Evolutionary conservation across 2,329 filamentous ascomycete species (phyloP).

Genomic region (Cordyceps militaris): DNA sequence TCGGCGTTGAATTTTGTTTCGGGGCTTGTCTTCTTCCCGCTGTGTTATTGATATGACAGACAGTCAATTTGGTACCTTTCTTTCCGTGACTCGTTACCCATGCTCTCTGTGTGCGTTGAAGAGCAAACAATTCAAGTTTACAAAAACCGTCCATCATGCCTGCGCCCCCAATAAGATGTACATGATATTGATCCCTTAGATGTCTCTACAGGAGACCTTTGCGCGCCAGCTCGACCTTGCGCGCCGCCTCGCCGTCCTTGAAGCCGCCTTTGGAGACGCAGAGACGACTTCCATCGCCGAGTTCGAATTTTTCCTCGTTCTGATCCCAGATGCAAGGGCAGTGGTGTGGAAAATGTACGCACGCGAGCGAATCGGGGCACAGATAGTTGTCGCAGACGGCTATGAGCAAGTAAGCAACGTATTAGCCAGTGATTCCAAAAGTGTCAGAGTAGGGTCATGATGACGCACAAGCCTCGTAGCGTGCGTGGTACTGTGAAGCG

Average conservation of each 20-base stretch:
- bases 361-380: conserved; percentile 88
- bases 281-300: conserved; percentile 63
- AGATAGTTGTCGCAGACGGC: conserved; percentile 91
- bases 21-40: background rate
- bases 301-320: conserved; percentile 71
- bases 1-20: background rate
- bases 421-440: background rate
- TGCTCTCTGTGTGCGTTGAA: background rate
- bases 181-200: background rate
- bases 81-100: background rate
- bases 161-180: background rate
- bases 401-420: conserved; percentile 24
- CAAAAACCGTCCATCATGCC: conserved; percentile 8
- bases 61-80: background rate
- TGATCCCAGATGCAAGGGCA: conserved; percentile 82
- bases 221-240: conserved; percentile 72
- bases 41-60: background rate
- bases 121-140: background rate
- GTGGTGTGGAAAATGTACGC: conserved; percentile 94
- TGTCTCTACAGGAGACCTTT: conserved; percentile 61
- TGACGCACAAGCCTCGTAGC: conserved; percentile 57
- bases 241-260: conserved; percentile 60
- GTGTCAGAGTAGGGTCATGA: background rate
- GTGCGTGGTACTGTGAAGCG: conserved; percentile 67
- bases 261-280: conserved; percentile 72